Evolutionary conservation across 495 filamentous ascomycete genomes (phyloP), one percentile per base, ranked within the genome.

Genomic region (Penicillium dipodomyicola): DNA sequence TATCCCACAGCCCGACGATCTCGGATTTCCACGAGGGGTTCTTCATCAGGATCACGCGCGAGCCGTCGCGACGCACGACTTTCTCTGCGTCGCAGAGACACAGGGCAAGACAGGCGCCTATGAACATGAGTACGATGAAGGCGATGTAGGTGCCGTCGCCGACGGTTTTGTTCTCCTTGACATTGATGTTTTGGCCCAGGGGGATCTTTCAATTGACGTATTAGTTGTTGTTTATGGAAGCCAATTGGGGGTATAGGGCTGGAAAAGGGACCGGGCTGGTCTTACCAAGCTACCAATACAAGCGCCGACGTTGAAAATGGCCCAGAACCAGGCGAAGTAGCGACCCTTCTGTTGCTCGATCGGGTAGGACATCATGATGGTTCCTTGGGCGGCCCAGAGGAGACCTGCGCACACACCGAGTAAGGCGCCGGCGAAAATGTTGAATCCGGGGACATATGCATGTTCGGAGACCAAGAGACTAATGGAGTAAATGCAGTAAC

Each of bases 31-130:
- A 88, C 33, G 85, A 86, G 4, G 90, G 90, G 65, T 90, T 85
- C 77, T 92, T 89, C 88, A 91, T 91, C 17, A 91, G 65, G 61
- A 92, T 86, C 61, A 92, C 81, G 43, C 80, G 80, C 32, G 86
- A 87, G 37, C 91, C 90, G 69, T 96, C 92, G 3, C 78, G 68
- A 50, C 92, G 90, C 51, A 90, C 72, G 47, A 96, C 81, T 46
- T 83, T 77, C 52, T 84, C 78, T 45, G 88, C 88, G 61, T 92
- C 69, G 23, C 72, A 74, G 30, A 79, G 64, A 32, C 67, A 68
- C 19, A 72, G 74, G 10, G 89, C 84, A 1, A 96, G 76, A 51
- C 77, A 50, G 37, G 90, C 90, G 25, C 79, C 79, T 22, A 67
- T 51, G 37, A 72, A 67, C 65, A 78, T 81, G 35, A 82, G 67